Evolutionary conservation across 768 basidiomycete genomes (phyloP), one percentile per base, ranked within the genome.

Genomic region (Tulasnella sp.): DNA sequence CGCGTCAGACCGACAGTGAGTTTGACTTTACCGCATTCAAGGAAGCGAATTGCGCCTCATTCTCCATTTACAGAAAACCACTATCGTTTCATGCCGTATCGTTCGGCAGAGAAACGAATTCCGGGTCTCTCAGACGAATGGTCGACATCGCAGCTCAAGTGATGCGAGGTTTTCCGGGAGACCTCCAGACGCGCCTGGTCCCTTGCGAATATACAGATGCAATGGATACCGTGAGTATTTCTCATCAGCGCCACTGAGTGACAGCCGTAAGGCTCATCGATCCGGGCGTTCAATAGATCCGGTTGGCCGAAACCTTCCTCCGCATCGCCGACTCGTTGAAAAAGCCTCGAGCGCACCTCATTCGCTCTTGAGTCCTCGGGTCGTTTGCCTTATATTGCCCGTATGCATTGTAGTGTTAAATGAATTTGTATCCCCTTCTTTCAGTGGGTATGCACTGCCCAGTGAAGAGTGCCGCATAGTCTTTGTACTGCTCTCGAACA

Each of bases 31-130:
- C 5, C 34, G 34, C 34, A 38, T 15, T n/a, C n/a, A n/a, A n/a
- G n/a, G n/a, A n/a, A n/a, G n/a, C n/a, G n/a, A n/a, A n/a, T n/a
- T n/a, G n/a, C n/a, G n/a, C n/a, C 30, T 8, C n/a, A 52, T 7
- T 29, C 29, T 34, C n/a, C n/a, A 24, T 50, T 50, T 11, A 2
- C 32, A 83, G 82, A 11, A 78, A 79, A 69, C 69, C 80, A 0
- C 69, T 81, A 0, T 80, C 81, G 0, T 78, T 83, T 65, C 82
- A 83, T 47, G 67, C 81, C 0, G 77, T 84, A n/a, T 75, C 78
- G 0, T 83, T 84, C 43, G 82, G 80, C 3, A 69, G 70, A 1
- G 64, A 70, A 9, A 30, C 65, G 44, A 7, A 65, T 62, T 44
- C 44, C 7, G 3, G 62, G 64, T 45, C 61, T 11, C 68, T 84